Evolutionary conservation across 2,329 filamentous ascomycete species (phyloP).

Genomic region (Diaporthe aspalathi): DNA sequence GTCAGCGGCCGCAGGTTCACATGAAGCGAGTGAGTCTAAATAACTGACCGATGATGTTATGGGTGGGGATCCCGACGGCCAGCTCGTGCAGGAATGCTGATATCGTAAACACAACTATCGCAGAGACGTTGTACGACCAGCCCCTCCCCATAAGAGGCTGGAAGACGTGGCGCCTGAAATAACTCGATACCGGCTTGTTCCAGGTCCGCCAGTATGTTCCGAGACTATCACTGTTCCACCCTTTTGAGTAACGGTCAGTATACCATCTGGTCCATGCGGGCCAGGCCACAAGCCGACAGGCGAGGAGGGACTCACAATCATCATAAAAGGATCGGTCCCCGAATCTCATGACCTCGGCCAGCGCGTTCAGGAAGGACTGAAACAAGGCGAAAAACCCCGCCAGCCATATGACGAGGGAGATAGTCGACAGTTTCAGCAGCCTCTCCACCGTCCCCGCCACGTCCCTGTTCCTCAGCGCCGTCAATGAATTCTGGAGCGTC

Average conservation of each 20-base stretch:
- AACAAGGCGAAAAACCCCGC: conserved; percentile 98
- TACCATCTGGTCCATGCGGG: background rate
- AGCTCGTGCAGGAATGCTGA: conserved; percentile 93
- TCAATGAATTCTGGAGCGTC: conserved; percentile 87
- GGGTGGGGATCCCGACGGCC: conserved; percentile 92
- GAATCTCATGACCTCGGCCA: conserved; percentile 90
- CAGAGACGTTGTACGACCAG: conserved; percentile 77
- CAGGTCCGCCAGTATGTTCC: conserved; percentile 94
- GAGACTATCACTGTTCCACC: conserved; percentile 91
- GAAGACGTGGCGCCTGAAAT: conserved; percentile 96
- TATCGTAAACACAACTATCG: conserved; percentile 85
- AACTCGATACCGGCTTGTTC: conserved; percentile 98
- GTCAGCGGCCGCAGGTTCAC: conserved; percentile 28
- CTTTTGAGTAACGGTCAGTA: conserved; percentile 9
- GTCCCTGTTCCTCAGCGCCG: conserved; percentile 85
- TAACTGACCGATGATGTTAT: conserved; percentile 85
- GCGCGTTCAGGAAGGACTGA: conserved; percentile 89
- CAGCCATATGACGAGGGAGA: conserved; percentile 95
- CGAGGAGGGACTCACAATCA: conserved; percentile 69
- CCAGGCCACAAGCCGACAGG: too few species aligned
- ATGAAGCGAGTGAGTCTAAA: conserved; percentile 21
- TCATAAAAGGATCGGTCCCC: conserved; percentile 95
- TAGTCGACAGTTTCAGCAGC: conserved; percentile 93
- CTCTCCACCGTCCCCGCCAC: conserved; percentile 86
- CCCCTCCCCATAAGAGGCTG: conserved; percentile 87